Evolutionary conservation across 148 eudicot species (phyloP).

Genomic region (Linanthus parryae): DNA sequence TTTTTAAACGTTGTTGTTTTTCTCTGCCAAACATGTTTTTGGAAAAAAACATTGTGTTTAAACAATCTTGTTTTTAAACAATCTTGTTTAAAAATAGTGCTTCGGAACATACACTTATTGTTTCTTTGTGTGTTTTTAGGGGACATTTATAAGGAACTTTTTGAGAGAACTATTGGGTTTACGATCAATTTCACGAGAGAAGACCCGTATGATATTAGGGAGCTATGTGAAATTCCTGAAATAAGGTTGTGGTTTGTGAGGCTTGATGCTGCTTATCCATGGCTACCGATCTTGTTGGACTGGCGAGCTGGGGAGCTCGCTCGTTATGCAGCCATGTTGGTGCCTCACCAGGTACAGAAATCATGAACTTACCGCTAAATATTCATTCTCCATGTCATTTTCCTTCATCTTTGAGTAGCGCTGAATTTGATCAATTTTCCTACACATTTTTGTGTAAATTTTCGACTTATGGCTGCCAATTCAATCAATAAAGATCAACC

Average conservation of each 20-base stretch:
- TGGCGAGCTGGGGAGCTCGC: conserved; percentile 97
- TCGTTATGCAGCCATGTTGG: conserved; percentile 93
- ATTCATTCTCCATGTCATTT: too few relatives aligned
- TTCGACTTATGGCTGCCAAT: too few relatives aligned
- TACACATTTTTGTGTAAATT: too few relatives aligned
- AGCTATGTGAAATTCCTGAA: conserved; percentile 69
- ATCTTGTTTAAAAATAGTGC: too few relatives aligned
- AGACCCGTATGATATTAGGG: conserved; percentile 62
- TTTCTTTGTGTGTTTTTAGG: background rate
- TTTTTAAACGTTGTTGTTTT: too few relatives aligned
- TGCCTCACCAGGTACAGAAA: conserved; percentile 74
- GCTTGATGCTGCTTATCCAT: conserved; percentile 81
- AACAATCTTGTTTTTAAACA: too few relatives aligned
- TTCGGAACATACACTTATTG: background rate
- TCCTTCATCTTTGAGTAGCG: too few relatives aligned
- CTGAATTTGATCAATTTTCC: too few relatives aligned
- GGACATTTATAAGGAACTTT: conserved; percentile 52
- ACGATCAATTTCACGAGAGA: conserved; percentile 65
- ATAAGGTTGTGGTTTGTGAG: conserved; percentile 90
- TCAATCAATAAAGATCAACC: too few relatives aligned
- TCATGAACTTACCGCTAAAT: too few relatives aligned
- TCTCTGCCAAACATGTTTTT: too few relatives aligned
- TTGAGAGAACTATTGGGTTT: conserved; percentile 74
- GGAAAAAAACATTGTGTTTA: too few relatives aligned
- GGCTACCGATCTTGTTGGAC: conserved; percentile 80